Conservation (phyloP, 805 yeast species). For the Candida sakaeoensis region DNA sequence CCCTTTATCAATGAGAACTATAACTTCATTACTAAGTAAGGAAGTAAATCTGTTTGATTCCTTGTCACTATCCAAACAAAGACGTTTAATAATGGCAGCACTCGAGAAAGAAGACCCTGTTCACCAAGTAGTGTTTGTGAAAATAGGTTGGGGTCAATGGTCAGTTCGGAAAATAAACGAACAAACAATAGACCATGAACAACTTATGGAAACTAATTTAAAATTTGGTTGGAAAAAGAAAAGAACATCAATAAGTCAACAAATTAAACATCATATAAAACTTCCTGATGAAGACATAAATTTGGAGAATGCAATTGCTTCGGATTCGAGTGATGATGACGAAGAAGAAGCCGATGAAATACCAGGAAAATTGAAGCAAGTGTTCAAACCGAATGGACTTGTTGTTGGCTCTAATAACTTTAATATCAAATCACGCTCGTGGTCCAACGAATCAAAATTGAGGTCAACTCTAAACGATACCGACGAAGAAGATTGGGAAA, state of each 20-base stretch:
- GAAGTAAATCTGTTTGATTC: constrained; percentile 79
- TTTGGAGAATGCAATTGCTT: constrained; percentile 13
- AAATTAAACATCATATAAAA: constrained; percentile 44
- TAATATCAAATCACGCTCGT: not conserved
- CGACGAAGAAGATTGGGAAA: constrained; percentile 96
- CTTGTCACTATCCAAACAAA: constrained; percentile 79
- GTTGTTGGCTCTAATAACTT: not conserved
- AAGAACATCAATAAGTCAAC: constrained; percentile 40
- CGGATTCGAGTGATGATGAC: constrained; percentile 3
- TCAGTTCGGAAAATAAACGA: constrained; percentile 59
- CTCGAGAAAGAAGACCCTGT: constrained; percentile 66
- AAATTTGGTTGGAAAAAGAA: constrained; percentile 41
- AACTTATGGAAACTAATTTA: constrained; percentile 1
- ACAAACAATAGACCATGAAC: constrained; percentile 42
- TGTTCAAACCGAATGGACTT: not conserved
- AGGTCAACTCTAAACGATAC: constrained; percentile 53
- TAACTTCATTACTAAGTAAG: constrained; percentile 70
- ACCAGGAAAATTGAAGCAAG: not conserved
- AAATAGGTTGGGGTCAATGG: constrained; percentile 99
- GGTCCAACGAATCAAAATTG: constrained; percentile 36
- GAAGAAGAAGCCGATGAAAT: constrained; percentile 23
- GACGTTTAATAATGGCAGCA: constrained; percentile 86
- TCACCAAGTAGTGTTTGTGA: constrained; percentile 73
- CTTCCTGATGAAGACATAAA: constrained; percentile 26
- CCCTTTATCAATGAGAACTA: constrained; percentile 86